Base-by-base conservation (phyloP, 2,329 filamentous ascomycete genomes). In the Coniochaeta sp. region DNA sequence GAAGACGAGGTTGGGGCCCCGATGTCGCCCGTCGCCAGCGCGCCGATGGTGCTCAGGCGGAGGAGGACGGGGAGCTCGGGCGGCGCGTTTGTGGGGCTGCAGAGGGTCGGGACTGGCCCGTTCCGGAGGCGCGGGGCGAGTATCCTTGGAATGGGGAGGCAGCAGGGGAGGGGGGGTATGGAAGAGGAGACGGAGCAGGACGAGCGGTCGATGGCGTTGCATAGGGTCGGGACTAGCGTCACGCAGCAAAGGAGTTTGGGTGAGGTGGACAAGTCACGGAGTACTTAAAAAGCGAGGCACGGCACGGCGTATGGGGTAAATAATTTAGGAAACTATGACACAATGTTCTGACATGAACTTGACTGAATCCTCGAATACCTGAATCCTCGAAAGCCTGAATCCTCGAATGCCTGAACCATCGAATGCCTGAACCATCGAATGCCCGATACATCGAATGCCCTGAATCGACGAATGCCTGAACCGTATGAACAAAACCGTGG, bases 191-290 rank as follows among this genome's bases (percentile, higher is more conserved):
- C 40, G 9, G 44, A 36, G 5, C 4, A 22, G 17, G 6, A 40
- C 22, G 50, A 55, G n/a, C 54, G 59, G 32, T 58, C 60, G 28
- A 24, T 42, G n/a, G 59, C 32, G 28, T 54, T 61, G 9, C 54
- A 59, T n/a, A 26, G 60, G 12, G 54, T 61, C 10, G 60, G 60
- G 26, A 58, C 58, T 10, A 59, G 60, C 30, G 19, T 59, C 19
- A 58, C 40, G 32, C 28, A 57, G 28, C 26, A 57, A 14, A 61
- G 52, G 42, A 56, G 34, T 30, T n/a, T 56, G 9, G 40, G 28
- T 10, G 30, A 36, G 28, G 9, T 52, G 24, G 24, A 52, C 24
- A 52, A 52, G 47, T 28, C 24, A 52, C 22, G 47, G 47, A 28
- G 47, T 17, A 52, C 14, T 52, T 52, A n/a, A 28, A 50, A 9